Conservation (phyloP, 257 asterid genomes). For the Linderniella brevidens region DNA sequence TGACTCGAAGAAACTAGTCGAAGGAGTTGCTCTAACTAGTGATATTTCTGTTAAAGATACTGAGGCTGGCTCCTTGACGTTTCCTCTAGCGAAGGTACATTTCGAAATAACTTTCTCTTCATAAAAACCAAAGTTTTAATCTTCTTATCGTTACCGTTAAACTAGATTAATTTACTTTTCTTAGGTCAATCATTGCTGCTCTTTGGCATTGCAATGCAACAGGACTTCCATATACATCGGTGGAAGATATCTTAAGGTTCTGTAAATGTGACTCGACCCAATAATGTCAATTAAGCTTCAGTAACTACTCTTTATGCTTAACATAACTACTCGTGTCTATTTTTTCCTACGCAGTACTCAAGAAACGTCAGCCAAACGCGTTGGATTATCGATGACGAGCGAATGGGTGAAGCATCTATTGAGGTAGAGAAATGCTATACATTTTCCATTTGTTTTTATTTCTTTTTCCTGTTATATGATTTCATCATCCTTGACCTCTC, state of each 20-base stretch:
- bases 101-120: not conserved
- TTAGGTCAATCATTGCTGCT: conserved; percentile 48
- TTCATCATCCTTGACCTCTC: not conserved
- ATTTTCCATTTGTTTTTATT: not conserved
- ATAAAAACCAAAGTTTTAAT: conserved; percentile 2
- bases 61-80: conserved; percentile 15
- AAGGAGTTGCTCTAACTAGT: conserved; percentile 17
- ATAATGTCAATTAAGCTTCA: not conserved
- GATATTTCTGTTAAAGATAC: conserved; percentile 16
- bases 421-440: conserved; percentile 37
- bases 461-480: no score
- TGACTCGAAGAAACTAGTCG: conserved; percentile 19
- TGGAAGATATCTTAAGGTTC: conserved; percentile 95
- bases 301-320: not conserved
- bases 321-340: not conserved
- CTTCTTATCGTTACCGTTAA: not conserved
- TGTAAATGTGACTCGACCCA: no score
- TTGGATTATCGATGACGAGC: conserved; percentile 92
- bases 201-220: conserved; percentile 34
- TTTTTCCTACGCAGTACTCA: conserved; percentile 46
- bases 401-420: conserved; percentile 95
- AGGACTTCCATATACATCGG: conserved; percentile 68
- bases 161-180: not conserved
- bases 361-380: conserved; percentile 92
- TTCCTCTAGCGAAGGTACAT: conserved; percentile 40